phyloP scores from a whole-genome alignment of 306 rosid genomes.

The Begonia peltatifolia region DNA sequence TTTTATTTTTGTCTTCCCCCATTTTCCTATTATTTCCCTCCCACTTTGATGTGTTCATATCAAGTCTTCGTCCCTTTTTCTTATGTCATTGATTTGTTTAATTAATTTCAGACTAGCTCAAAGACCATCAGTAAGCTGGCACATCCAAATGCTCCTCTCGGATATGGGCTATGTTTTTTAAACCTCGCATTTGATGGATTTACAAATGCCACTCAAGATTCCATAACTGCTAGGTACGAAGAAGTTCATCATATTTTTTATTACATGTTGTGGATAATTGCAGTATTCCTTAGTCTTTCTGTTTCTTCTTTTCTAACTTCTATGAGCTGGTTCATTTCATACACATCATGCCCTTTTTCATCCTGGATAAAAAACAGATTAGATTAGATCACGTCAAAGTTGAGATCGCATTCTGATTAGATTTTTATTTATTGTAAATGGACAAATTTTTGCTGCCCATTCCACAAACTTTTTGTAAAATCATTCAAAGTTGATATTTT shows the following conservation, averaged over 20 bases:
- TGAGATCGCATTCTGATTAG: neutral
- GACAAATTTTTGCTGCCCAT: neutral
- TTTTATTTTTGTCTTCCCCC: too few species aligned
- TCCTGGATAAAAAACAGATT: neutral
- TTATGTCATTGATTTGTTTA: neutral
- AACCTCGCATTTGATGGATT: constrained; percentile 98
- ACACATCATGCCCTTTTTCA: neutral
- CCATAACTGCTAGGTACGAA: constrained; percentile 57
- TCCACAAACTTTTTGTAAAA: too few species aligned
- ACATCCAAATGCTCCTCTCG: constrained; percentile 92
- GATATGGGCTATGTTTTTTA: constrained; percentile 83
- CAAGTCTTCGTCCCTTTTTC: neutral
- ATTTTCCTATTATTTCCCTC: too few species aligned
- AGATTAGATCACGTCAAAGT: neutral
- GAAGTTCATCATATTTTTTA: neutral
- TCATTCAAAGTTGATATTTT: neutral
- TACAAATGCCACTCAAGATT: constrained; percentile 99
- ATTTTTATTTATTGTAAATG: neutral
- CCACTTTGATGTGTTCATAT: too few species aligned
- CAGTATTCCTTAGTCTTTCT: neutral
- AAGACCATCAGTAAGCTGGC: constrained; percentile 86
- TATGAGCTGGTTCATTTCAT: neutral
- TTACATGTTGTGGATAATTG: neutral
- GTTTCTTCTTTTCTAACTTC: constrained; percentile 1
- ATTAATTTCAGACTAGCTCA: constrained; percentile 72